These are phyloP conservation scores for Stereum hirsutum DNA, from an alignment of 1,284 basidiomycete species.

Conservation along the genomic window DNA sequence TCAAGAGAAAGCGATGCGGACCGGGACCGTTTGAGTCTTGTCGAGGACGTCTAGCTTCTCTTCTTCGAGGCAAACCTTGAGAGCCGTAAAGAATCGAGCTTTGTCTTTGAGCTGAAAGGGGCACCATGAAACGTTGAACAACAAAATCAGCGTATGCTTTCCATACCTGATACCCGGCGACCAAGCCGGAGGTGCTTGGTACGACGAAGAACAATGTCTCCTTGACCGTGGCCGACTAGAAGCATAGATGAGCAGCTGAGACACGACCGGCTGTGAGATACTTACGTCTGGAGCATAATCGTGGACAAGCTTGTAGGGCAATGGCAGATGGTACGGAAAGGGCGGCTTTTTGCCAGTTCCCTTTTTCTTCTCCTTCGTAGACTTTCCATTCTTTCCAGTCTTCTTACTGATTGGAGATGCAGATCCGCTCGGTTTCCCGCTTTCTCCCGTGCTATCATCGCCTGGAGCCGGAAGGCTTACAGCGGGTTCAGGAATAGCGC, in stretches of 20 bases:
- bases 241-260: not conserved
- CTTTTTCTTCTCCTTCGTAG: constrained; percentile 4
- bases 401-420: not conserved
- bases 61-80: constrained; percentile 17
- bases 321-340: constrained; percentile 31
- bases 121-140: not conserved
- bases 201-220: constrained; percentile 61
- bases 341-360: not conserved
- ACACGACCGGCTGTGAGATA: not conserved
- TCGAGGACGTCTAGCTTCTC: constrained; percentile 17
- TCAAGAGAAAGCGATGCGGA: too few species aligned
- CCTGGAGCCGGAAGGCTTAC: not conserved
- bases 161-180: constrained; percentile 49
- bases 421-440: too few species aligned
- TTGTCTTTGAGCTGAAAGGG: constrained; percentile 8
- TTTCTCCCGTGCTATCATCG: too few species aligned
- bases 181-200: constrained; percentile 61
- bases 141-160: not conserved
- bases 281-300: constrained; percentile 11
- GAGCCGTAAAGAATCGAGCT: constrained; percentile 7
- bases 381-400: not conserved
- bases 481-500: not conserved
- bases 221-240: constrained; percentile 3
- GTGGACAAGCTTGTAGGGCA: constrained; percentile 37
- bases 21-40: constrained; percentile 16